phyloP scores from a whole-genome alignment of 2,329 filamentous ascomycete species.

The Hypomyces rosellus region DNA sequence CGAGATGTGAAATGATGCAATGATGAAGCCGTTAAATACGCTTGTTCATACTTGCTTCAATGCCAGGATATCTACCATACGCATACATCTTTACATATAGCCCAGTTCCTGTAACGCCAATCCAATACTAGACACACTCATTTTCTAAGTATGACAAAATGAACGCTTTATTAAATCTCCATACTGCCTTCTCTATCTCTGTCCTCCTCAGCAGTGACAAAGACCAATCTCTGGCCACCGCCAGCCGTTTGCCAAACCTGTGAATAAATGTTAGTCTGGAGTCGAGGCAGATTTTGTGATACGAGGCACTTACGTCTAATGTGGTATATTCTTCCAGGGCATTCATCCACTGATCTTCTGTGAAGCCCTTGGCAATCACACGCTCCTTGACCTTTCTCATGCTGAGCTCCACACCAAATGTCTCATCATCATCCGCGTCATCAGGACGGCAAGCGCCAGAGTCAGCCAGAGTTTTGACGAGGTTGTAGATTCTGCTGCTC shows the following conservation, averaged over 20 bases:
- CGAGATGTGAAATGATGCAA: not conserved
- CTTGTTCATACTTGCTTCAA: slow-evolving; percentile 1
- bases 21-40: not conserved
- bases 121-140: slow-evolving; percentile 15
- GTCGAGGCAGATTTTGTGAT: not conserved
- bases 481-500: slow-evolving; percentile 87
- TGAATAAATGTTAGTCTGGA: slow-evolving; percentile 6
- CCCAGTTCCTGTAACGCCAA: slow-evolving; percentile 26
- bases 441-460: slow-evolving; percentile 79
- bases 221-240: slow-evolving; percentile 63
- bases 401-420: slow-evolving; percentile 62
- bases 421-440: slow-evolving; percentile 49
- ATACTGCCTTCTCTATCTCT: slow-evolving; percentile 41
- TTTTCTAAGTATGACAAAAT: slow-evolving; percentile 1
- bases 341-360: slow-evolving; percentile 81
- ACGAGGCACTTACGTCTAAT: slow-evolving; percentile 69
- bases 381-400: slow-evolving; percentile 84
- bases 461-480: slow-evolving; percentile 83
- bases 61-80: slow-evolving; percentile 10
- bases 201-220: slow-evolving; percentile 55
- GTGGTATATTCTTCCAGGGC: slow-evolving; percentile 85
- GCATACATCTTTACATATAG: slow-evolving; percentile 1
- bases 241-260: slow-evolving; percentile 75
- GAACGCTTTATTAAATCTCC: slow-evolving; percentile 27
- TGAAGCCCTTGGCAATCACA: slow-evolving; percentile 94